Evolutionary conservation across 1,139 yeast genomes (phyloP).

Genomic region (Nakaseomyces uthaithaninus): DNA sequence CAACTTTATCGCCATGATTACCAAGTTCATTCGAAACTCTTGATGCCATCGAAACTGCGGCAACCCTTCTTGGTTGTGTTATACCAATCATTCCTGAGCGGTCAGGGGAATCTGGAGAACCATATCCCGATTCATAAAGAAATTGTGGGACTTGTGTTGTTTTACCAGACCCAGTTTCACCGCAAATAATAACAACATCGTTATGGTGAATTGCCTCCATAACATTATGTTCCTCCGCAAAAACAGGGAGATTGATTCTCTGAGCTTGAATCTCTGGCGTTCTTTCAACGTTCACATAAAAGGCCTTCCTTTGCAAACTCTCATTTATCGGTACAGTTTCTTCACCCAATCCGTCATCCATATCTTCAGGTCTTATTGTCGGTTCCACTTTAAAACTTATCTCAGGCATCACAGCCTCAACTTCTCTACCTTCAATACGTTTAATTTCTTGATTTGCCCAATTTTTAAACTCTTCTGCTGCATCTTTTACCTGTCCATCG

Average conservation of each 20-base stretch:
- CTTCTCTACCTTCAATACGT: constrained; percentile 50
- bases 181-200: constrained; percentile 86
- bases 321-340: constrained; percentile 50
- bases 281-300: constrained; percentile 61
- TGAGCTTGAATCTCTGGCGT: constrained; percentile 54
- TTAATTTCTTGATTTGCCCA: constrained; percentile 48
- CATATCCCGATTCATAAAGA: constrained; percentile 82
- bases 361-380: constrained; percentile 51
- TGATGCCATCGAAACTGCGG: constrained; percentile 94
- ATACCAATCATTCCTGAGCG: constrained; percentile 91
- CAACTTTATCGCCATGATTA: constrained; percentile 66
- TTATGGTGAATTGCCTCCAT: constrained; percentile 96
- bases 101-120: constrained; percentile 47
- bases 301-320: constrained; percentile 50
- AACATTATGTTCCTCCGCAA: constrained; percentile 80
- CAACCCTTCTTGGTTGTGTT: constrained; percentile 97
- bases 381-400: constrained; percentile 37
- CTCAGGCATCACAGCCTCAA: constrained; percentile 42
- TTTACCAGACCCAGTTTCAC: constrained; percentile 85
- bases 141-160: constrained; percentile 75
- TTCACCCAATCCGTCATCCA: constrained; percentile 55
- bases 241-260: constrained; percentile 76
- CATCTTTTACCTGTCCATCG: constrained; percentile 15
- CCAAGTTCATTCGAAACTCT: constrained; percentile 84
- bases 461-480: constrained; percentile 42